Percentiles rank a stretch among this genome's conserved stretches.
Conservation (phyloP, 1,284 basidiomycete species). For the Xerocomus amazonicus region DNA sequence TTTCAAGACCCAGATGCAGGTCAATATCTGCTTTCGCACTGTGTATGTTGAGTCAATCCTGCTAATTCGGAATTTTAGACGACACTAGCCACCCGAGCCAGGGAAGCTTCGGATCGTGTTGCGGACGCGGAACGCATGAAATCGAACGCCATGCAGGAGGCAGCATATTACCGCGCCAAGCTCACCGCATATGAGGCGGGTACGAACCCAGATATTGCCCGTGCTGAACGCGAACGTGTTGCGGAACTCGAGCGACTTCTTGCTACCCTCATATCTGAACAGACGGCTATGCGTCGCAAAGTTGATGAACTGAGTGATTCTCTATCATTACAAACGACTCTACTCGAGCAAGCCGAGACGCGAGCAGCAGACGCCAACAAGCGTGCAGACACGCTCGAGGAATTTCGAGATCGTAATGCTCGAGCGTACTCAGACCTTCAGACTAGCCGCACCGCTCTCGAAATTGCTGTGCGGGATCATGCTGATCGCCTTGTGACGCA, state of each 20-base stretch:
- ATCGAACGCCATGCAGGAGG: slow-evolving; percentile 85
- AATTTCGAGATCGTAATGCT: slow-evolving; percentile 66
- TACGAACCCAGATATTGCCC: slow-evolving; percentile 60
- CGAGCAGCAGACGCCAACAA: slow-evolving; percentile 77
- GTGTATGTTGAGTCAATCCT: slow-evolving; percentile 4
- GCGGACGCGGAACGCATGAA: slow-evolving; percentile 80
- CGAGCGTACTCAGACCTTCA: slow-evolving; percentile 76
- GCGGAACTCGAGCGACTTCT: slow-evolving; percentile 80
- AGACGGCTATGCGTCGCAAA: slow-evolving; percentile 65
- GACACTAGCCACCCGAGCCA: slow-evolving; percentile 71
- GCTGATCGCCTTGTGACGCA: slow-evolving; percentile 73
- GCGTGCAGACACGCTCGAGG: slow-evolving; percentile 82
- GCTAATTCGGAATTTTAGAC: slow-evolving; percentile 43
- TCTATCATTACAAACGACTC: slow-evolving; percentile 69
- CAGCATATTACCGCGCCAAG: slow-evolving; percentile 95
- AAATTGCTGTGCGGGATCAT: slow-evolving; percentile 76
- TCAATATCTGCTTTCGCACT: slow-evolving; percentile 36
- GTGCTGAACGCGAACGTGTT: slow-evolving; percentile 80
- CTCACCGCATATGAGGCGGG: slow-evolving; percentile 80
- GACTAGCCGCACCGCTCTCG: slow-evolving; percentile 58
- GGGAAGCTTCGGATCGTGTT: slow-evolving; percentile 72
- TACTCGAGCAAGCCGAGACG: slow-evolving; percentile 79
- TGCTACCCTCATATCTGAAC: slow-evolving; percentile 62
- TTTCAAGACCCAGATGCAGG: slow-evolving; percentile 86
- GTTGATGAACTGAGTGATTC: slow-evolving; percentile 72